Base-by-base conservation (phyloP, 208 protist genomes). In the Crithidia sp. region DNA sequence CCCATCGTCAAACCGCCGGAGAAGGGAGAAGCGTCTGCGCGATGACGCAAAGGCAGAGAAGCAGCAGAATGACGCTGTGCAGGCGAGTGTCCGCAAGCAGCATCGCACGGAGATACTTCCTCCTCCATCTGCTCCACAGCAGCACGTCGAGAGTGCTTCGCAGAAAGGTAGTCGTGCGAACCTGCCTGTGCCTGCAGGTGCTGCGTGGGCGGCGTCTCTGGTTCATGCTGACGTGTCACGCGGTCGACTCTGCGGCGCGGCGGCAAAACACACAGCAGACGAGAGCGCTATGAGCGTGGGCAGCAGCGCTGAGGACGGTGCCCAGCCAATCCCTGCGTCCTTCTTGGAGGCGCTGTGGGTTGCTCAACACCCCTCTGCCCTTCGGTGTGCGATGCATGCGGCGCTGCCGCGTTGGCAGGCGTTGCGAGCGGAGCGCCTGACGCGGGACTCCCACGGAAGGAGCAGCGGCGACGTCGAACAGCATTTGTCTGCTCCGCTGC, bases 311-410 rank as follows among this genome's bases (percentile, higher is more conserved):
- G 61, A 37, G 5, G 37, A 4, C 3, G n/a, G n/a, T 55, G 37
- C 37, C 1, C 36, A 37, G 45, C 63, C 63, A 3, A 55, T 67
- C n/a, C 69, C 60, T 41, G 17, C 16, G 16, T 66, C 60, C 2
- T 28, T 66, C 6, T 28, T 66, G 43, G 63, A 77, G 72, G 52
- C 64, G 57, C 50, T 71, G 54, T 77, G 72, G 72, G 7, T 77
- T 7, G 17, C 10, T 10, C 41, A 49, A 7, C 72, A 77, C 64
- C 72, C 61, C n/a, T 10, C 13, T 0, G 71, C 63, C 40, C 64
- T 69, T 2, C 37, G 19, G 41, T 66, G 69, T 53, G 49, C 39
- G 7, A 36, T 63, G 45, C 43, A 17, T 9, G 55, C 16, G 36
- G 45, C 63, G 14, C 50, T 68, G 2, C 63, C 63, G 8, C 63